Base-by-base conservation (phyloP, 306 rosid species). In the Cyamopsis tetragonoloba region DNA sequence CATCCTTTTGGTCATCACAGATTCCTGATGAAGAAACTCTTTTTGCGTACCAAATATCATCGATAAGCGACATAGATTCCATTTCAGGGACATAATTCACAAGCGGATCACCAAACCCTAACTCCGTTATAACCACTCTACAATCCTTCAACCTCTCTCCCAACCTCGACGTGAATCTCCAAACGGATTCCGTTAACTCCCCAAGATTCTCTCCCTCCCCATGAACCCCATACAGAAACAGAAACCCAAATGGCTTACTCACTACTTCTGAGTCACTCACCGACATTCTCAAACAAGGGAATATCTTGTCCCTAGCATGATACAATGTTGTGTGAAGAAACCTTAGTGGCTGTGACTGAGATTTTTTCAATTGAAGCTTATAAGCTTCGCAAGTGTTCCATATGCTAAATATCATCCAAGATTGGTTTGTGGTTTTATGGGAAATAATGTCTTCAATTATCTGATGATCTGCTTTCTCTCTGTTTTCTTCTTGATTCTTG, bases 161-260 rank as follows among this genome's bases (percentile, higher is more conserved):
- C 71, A 88, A 37, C 28, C 77, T 81, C 7, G 87, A 80, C 26
- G 85, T 77, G 26, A 88, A 88, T 19, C 74, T 75, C 96, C 92
- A 88, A 3, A 65, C 68, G 10, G 83, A 78, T 47, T 84, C 83
- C 79, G 84, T 83, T 5, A 88, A 74, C 70, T 77, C 88, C 26
- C 79, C 86, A 3, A 88, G 74, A 13, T 77, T 84, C 74, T 84
- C 88, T 62, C 88, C 96, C 48, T 86, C 92, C 50, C 96, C 96
- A 23, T 84, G 78, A 10, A 88, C 48, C 43, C 89, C 96, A 69
- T 84, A 84, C 12, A 86, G 77, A 47, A 88, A 84, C 12, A 88
- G 78, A 75, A 75, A 75, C 13, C 79, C 79, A n/a, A 75, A 67
- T 18, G 62, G 60, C 1, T 41, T 48, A 49, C 74, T 57, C 1